Evolutionary conservation across 2,329 filamentous ascomycete species (phyloP).

Genomic region (Fusarium proliferatum): DNA sequence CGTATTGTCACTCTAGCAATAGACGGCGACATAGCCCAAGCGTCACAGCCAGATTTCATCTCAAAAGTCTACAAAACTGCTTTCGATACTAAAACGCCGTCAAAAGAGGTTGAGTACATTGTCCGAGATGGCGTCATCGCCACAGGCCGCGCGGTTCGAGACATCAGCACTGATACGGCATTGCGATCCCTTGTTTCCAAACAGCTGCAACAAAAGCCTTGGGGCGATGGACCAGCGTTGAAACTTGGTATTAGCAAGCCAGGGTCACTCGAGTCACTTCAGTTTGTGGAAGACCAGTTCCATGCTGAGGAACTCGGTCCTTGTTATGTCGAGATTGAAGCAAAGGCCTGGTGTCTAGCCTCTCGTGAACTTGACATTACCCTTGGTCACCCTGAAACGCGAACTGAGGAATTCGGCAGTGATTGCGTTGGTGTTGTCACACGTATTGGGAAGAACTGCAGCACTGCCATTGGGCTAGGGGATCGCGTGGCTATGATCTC

Average conservation of each 20-base stretch:
- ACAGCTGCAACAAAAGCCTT: not conserved
- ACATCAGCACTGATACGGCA: not conserved
- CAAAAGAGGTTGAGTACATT: not conserved
- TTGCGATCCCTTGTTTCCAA: not conserved
- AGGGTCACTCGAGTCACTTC: not conserved
- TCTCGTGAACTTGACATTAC: not conserved
- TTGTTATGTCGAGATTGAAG: not conserved
- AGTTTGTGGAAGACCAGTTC: not conserved
- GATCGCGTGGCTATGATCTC: not conserved
- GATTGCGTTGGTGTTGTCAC: not conserved
- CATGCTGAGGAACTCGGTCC: not conserved
- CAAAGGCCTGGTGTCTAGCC: not conserved
- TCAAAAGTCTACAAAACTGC: not conserved
- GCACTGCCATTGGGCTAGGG: not conserved
- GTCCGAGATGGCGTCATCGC: not conserved
- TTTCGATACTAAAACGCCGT: not conserved
- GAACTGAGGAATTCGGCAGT: not conserved
- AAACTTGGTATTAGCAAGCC: not conserved
- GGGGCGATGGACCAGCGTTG: not conserved
- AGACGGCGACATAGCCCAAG: accelerated
- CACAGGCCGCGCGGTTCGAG: not conserved
- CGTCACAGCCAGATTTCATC: not conserved
- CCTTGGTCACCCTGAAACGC: not conserved
- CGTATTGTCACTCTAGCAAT: not conserved
- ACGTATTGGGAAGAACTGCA: accelerated